Evolutionary conservation across 192 early-diverging fungal genomes (phyloP), one percentile per base, ranked within the genome.

Genomic region (Kickxella alabastrina): DNA sequence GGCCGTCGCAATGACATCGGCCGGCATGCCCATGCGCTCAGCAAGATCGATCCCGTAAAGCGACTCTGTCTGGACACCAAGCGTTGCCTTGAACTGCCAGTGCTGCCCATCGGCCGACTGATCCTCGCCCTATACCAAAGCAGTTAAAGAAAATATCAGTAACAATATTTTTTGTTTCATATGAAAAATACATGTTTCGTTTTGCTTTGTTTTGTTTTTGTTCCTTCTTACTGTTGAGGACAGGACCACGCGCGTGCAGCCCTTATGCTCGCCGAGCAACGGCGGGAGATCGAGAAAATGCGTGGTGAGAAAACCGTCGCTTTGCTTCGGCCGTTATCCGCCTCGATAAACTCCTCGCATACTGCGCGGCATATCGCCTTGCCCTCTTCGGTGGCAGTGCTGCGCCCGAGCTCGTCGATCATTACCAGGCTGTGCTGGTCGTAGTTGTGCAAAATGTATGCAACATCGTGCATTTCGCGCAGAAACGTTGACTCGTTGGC

Each of bases 331-430:
- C 31, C 47, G 32, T 6, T 9, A 19, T 23, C 19, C 10, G 75
- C 56, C 3, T 75, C 56, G 6, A 89, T 48, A 19, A 93, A 57
- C 43, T 86, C 75, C 43, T 91, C 88, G 35, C 80, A 83, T 0
- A 93, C 76, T 1, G 88, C 88, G 54, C 80, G 80, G 17, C 88
- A 77, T 12, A 93, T 79, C 1, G 80, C 84, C 17, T 81, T 64
- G 1, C 88, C 91, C 49, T 93, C 91, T 2, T 12, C 19, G 0
- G 65, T 49, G 2, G 63, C 39, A 8, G 67, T 77, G 32, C 75
- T 70, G 31, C 93, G 58, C 10, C 92, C 94, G 17, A 97, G 82
- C 75, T 97, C 94, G 63, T 97, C 94, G 57, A 97, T 88, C 38
- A 94, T 64, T 0, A 97, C 81, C 43, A 97, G 61, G 32, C 83